These are phyloP conservation scores for Solanum commersonii DNA, from an alignment of 257 asterid species.

Conservation along the genomic window DNA sequence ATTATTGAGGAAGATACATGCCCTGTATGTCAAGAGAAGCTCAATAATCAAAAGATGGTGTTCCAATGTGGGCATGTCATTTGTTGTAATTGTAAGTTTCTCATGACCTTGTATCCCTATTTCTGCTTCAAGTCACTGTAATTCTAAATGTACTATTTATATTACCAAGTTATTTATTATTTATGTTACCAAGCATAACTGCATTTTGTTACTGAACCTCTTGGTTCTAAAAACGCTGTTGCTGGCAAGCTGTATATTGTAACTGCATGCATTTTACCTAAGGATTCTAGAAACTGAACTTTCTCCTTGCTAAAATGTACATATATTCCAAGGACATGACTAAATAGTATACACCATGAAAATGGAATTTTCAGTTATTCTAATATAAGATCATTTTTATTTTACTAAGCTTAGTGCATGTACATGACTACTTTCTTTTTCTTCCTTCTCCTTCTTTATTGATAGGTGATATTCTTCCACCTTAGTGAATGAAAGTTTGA, in stretches of 20 bases:
- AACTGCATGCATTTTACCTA: not conserved
- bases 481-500: not conserved
- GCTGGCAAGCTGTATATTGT: not conserved
- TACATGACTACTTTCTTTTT: not conserved
- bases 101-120: slow-evolving; percentile 1
- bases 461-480: not conserved
- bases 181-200: not conserved
- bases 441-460: slow-evolving; percentile 6
- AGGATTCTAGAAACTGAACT: not conserved
- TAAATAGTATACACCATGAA: not conserved
- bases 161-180: not conserved
- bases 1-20: slow-evolving; percentile 45
- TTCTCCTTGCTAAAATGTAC: not conserved
- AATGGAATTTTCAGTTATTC: not conserved
- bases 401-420: not conserved
- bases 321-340: not conserved
- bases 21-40: slow-evolving; percentile 94
- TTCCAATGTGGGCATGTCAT: slow-evolving; percentile 93
- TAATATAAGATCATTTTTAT: not conserved
- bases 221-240: not conserved
- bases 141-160: not conserved
- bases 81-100: slow-evolving; percentile 84
- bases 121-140: not conserved
- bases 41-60: slow-evolving; percentile 82
- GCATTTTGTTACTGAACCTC: not conserved